Evolutionary conservation across 441 rosid genomes (phyloP).

Genomic region (Bruguiera hainesii): DNA sequence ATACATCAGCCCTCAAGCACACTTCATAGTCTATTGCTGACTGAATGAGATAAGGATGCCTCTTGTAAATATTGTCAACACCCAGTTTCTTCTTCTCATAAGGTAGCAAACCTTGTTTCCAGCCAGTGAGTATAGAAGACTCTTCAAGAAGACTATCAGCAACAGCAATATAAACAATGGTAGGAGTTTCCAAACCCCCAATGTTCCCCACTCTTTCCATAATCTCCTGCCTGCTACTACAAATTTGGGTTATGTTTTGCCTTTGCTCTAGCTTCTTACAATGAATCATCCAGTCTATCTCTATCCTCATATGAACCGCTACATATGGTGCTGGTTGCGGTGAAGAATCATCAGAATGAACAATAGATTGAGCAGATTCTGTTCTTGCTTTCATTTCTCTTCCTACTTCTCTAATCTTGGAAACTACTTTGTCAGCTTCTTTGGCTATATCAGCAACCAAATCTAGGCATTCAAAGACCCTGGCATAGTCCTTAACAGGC

Average conservation of each 20-base stretch:
- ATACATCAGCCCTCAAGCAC: constrained; percentile 75
- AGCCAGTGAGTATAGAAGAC: constrained; percentile 61
- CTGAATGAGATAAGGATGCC: constrained; percentile 76
- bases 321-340: constrained; percentile 36
- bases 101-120: constrained; percentile 71
- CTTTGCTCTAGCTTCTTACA: constrained; percentile 87
- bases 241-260: constrained; percentile 55
- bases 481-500: constrained; percentile 86
- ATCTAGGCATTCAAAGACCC: constrained; percentile 76
- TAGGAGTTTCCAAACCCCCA: constrained; percentile 36
- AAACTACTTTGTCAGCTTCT: constrained; percentile 77
- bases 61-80: constrained; percentile 58
- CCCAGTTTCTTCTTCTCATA: constrained; percentile 82
- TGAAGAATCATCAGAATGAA: constrained; percentile 11
- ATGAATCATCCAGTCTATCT: constrained; percentile 98
- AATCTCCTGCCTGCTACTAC: constrained; percentile 89
- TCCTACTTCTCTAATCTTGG: constrained; percentile 63
- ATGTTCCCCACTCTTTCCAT: constrained; percentile 73
- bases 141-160: constrained; percentile 80
- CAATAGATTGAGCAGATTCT: constrained; percentile 4
- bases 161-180: constrained; percentile 76
- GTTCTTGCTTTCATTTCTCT: constrained; percentile 28
- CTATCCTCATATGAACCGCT: constrained; percentile 97
- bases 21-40: constrained; percentile 96
- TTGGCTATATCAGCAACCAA: constrained; percentile 63